Evolutionary conservation across 2,329 filamentous ascomycete species (phyloP), one percentile per base, ranked within the genome.

Genomic region (Dothideomycetes sp.): DNA sequence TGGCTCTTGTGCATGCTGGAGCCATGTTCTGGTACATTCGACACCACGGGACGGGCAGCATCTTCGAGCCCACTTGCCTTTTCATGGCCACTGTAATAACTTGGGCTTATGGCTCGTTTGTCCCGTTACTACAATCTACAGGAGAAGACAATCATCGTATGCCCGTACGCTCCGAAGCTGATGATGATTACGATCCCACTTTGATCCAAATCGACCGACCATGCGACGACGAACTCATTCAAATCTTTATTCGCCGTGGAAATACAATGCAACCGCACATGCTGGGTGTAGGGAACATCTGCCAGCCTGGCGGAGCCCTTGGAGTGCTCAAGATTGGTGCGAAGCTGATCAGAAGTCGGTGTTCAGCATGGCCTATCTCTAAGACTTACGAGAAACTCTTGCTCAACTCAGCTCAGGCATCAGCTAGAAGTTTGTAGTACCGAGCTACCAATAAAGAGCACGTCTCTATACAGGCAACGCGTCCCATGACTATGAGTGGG

Each of bases 161-260:
- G 6, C 8, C 29, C 5, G 15, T 19, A n/a, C 37, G 38, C 27
- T 25, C 18, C 7, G 36, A 36, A 5, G 37, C 35, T 4, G 35
- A 38, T 12, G 35, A 38, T 10, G 25, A 30, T 7, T 38, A 31
- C 16, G 45, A 41, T 17, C 49, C 49, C 10, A 41, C 45, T n/a
- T 41, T 35, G 19, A 51, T 51, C 37, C 45, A 48, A 17, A 44
- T 51, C 28, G 49, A 51, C 13, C 41, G 49, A 15, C 49, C 49
- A 6, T 47, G 45, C 18, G 49, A 51, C 18, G 49, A 51, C 20
- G 49, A 51, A 28, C 48, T 51, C 20, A 43, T 49, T 9, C 49
- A 51, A 33, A 48, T 43, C 17, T 51, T 48, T 17, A 45, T 51
- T 12, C 44, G 47, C 4, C 38, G 35, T 9, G 49, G 49, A 12